Base-by-base conservation (phyloP, 768 basidiomycete genomes). In the Neoboletus brunneissimus region DNA sequence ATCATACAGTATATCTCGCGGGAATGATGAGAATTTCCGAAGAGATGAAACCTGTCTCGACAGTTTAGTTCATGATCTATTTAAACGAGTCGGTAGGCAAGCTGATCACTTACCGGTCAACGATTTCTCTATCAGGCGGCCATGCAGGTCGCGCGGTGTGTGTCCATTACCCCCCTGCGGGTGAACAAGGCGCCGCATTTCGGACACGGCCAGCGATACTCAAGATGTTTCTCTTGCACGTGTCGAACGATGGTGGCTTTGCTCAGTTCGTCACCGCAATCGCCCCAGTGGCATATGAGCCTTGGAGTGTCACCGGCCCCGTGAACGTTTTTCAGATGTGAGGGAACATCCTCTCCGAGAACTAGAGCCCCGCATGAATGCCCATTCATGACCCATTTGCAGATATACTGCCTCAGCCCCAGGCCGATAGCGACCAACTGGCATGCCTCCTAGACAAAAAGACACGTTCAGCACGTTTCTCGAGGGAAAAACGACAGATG, bases 161-260 rank as follows among this genome's bases (percentile, higher is more conserved):
- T 0, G 0, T 61, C 54, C 64, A 72, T 53, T 1, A 55, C 57
- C 2, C 61, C 56, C 34, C 58, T 45, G 5, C 69, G 71, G 1
- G 57, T 72, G 51, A 66, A 70, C 1, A 51, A 1, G 0, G 31
- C 3, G 3, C 6, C 9, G 15, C 69, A 70, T 3, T 10, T 58
- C 1, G 64, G 56, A 25, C 69, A 70, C 0, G 68, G 59, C 66
- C 71, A 68, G 1, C 41, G 42, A 35, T 55, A 60, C 16, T 25
- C 51, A 6, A 72, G 60, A 40, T 70, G 71, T 7, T 1, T 59
- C 15, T 68, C 68, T 38, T 66, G 54, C 3, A 72, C 52, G 23
- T 70, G 69, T 1, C 71, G 42, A 5, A 58, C 51, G 20, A 70
- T 40, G n/a, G 38, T 40, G 38, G 38, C 18, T 10, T 12, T 64